These are phyloP conservation scores for Poteriospumella lacustris DNA, from an alignment of 108 stramenopile species.

Conservation along the genomic window DNA sequence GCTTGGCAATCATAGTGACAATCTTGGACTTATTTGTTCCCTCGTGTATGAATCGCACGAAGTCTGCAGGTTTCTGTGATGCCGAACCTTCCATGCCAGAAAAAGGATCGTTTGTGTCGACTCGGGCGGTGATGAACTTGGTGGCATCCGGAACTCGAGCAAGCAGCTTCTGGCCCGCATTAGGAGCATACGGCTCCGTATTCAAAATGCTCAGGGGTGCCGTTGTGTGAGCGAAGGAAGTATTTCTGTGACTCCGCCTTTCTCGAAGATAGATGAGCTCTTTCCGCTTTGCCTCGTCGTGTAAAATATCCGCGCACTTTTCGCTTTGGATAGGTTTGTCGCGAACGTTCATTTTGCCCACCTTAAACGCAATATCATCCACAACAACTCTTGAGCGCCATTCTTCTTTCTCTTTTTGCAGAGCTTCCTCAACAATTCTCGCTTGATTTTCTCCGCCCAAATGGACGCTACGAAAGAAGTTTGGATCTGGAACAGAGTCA, in stretches of 20 bases:
- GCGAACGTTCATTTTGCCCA: conserved; percentile 46
- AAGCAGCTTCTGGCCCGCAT: neutral
- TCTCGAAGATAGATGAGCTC: neutral
- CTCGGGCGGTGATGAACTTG: conserved; percentile 1
- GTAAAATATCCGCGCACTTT: conserved; percentile 19
- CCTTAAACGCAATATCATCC: conserved; percentile 45
- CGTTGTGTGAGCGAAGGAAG: neutral
- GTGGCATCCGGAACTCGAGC: neutral
- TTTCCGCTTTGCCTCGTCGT: conserved; percentile 2
- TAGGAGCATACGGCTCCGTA: conserved; percentile 5
- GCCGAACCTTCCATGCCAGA: neutral
- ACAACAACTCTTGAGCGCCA: conserved; percentile 47
- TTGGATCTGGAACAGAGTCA: conserved; percentile 19
- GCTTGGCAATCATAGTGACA: conserved; percentile 12
- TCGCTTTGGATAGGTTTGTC: conserved; percentile 47
- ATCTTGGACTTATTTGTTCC: neutral
- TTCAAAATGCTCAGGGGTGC: conserved; percentile 10
- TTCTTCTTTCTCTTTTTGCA: conserved; percentile 27
- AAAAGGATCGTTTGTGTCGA: neutral
- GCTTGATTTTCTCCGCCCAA: conserved; percentile 44
- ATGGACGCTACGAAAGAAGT: conserved; percentile 51
- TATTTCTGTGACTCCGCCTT: neutral
- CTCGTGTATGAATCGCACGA: neutral
- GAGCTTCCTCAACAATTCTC: conserved; percentile 28
- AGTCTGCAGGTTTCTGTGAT: neutral